phyloP scores from a whole-genome alignment of 139 green algal genomes.

The Micractinium sp. region DNA sequence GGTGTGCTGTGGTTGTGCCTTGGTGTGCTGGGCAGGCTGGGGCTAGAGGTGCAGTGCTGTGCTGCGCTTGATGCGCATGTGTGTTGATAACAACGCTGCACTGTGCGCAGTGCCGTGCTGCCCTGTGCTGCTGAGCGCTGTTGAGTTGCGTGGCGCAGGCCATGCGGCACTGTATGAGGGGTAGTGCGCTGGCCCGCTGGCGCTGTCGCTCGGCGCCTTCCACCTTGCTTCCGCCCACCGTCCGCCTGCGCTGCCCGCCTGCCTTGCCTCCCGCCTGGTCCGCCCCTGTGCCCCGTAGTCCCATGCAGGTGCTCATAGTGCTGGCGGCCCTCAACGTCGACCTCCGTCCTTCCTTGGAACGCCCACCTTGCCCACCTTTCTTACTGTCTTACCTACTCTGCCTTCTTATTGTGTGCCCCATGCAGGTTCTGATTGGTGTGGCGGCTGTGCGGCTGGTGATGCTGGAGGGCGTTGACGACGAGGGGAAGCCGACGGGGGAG shows the following conservation, averaged over 20 bases:
- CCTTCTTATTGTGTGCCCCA: not conserved
- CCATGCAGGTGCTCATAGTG: too few species aligned
- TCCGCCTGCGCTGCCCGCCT: too few species aligned
- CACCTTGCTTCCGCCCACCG: too few species aligned
- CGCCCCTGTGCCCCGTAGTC: too few species aligned
- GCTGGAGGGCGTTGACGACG: slow-evolving; percentile 35
- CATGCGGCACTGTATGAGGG: too few species aligned
- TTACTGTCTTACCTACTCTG: not conserved
- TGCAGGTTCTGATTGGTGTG: slow-evolving; percentile 38
- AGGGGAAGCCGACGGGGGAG: slow-evolving; percentile 20
- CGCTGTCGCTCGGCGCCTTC: too few species aligned
- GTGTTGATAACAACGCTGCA: not conserved
- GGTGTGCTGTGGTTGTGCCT: not conserved
- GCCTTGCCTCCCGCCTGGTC: too few species aligned
- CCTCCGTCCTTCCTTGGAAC: not conserved
- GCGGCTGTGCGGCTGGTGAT: slow-evolving; percentile 35
- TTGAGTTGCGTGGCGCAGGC: too few species aligned
- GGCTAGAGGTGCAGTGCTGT: not conserved
- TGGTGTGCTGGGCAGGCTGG: not conserved
- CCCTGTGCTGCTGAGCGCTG: too few species aligned
- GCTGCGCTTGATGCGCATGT: not conserved
- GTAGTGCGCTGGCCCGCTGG: too few species aligned
- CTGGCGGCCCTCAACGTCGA: not conserved
- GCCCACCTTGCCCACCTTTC: too few species aligned
- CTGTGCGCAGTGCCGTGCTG: too few species aligned